Conservation (phyloP, 768 basidiomycete genomes). For the Rhizopogon salebrosus region DNA sequence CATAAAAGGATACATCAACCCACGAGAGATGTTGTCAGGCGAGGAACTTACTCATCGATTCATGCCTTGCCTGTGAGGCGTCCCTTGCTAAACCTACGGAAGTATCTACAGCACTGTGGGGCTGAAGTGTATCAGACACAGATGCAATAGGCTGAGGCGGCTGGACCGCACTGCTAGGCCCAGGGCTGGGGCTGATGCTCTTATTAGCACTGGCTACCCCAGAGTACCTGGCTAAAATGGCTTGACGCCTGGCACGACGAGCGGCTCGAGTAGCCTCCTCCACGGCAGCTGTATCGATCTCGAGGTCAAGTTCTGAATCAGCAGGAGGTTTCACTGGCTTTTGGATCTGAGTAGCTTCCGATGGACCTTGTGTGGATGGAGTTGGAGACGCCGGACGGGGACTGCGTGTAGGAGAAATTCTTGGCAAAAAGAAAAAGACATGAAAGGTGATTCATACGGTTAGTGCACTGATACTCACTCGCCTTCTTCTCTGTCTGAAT, state of each 20-base stretch:
- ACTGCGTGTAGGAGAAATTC: slow-evolving; percentile 59
- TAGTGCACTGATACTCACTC: slow-evolving; percentile 62
- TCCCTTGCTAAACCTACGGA: slow-evolving; percentile 18
- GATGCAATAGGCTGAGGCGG: slow-evolving; percentile 56
- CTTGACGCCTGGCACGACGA: slow-evolving; percentile 66
- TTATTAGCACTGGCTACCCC: slow-evolving; percentile 38
- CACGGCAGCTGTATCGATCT: slow-evolving; percentile 44
- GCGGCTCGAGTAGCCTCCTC: slow-evolving; percentile 62
- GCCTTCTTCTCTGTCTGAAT: slow-evolving; percentile 82
- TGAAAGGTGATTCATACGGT: slow-evolving; percentile 6
- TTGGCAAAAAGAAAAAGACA: slow-evolving; percentile 20
- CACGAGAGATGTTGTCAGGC: not conserved
- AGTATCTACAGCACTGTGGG: slow-evolving; percentile 38
- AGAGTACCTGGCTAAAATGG: slow-evolving; percentile 74
- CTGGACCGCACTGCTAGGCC: slow-evolving; percentile 70
- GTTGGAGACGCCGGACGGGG: slow-evolving; percentile 20
- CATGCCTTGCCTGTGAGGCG: slow-evolving; percentile 10
- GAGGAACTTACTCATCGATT: slow-evolving; percentile 16
- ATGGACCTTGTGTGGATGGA: slow-evolving; percentile 18
- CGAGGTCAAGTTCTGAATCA: slow-evolving; percentile 46
- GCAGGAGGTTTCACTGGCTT: slow-evolving; percentile 11
- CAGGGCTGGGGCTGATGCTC: slow-evolving; percentile 51
- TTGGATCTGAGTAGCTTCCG: slow-evolving; percentile 10
- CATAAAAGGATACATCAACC: slow-evolving; percentile 2
- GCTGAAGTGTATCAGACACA: slow-evolving; percentile 62